phyloP scores from a whole-genome alignment of 352 stramenopile species.

The Globisporangium lucens region DNA sequence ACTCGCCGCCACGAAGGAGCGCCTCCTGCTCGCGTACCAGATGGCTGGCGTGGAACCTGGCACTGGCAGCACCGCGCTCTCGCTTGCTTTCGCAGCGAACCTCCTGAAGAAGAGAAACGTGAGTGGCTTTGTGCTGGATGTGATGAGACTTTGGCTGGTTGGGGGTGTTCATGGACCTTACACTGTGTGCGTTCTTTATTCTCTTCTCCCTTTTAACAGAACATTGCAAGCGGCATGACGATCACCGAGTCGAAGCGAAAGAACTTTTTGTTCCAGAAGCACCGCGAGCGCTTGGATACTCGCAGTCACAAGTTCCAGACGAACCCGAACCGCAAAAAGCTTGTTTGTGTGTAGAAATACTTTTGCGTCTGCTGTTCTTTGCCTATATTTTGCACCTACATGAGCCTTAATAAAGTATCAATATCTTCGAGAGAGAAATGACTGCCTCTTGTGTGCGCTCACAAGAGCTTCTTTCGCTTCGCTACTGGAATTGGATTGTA shows the following conservation, averaged over 20 bases:
- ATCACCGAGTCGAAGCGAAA: conserved; percentile 64
- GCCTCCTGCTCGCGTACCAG: conserved; percentile 73
- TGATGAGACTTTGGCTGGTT: neutral
- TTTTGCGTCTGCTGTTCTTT: conserved; percentile 7
- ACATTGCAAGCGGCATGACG: conserved; percentile 74
- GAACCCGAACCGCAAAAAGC: conserved; percentile 69
- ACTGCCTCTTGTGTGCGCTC: neutral
- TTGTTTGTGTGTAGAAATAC: conserved; percentile 74
- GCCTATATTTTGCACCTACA: conserved; percentile 9
- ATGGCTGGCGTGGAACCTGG: conserved; percentile 59
- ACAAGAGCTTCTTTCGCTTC: conserved; percentile 23
- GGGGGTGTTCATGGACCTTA: neutral
- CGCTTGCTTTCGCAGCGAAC: conserved; percentile 75
- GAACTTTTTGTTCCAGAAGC: conserved; percentile 77
- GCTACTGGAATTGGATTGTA: conserved; percentile 1
- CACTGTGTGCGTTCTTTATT: conserved; percentile 4
- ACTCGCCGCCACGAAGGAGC: conserved; percentile 74
- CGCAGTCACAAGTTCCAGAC: conserved; percentile 86
- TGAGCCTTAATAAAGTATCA: conserved; percentile 13
- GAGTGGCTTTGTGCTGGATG: conserved; percentile 15
- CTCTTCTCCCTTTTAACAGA: conserved; percentile 28
- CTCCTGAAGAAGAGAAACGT: conserved; percentile 78
- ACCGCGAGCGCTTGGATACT: conserved; percentile 72
- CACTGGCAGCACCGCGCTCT: conserved; percentile 61
- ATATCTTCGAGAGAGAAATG: conserved; percentile 16